Conservation (phyloP, 2,329 filamentous ascomycete species). For the Fusarium compactum region DNA sequence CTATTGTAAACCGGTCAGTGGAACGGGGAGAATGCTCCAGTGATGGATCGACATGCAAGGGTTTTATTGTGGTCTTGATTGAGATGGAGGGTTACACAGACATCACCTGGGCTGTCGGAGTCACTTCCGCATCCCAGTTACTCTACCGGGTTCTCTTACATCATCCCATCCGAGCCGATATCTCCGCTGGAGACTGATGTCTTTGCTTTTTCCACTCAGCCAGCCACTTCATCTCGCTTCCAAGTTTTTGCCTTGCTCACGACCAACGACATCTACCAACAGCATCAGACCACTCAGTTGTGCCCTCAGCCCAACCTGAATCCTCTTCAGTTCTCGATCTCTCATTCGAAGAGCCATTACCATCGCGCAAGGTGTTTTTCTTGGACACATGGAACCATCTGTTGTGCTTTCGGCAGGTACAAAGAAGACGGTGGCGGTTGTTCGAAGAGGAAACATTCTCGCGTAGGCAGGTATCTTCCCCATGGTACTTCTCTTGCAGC, state of each 20-base stretch:
- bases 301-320: neutral
- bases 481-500: neutral
- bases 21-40: neutral
- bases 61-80: neutral
- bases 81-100: neutral
- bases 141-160: neutral
- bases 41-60: neutral
- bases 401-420: neutral
- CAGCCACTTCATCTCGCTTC: neutral
- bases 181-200: neutral
- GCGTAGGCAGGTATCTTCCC: no score
- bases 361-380: neutral
- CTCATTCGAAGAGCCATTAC: accelerated
- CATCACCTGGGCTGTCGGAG: neutral
- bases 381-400: neutral
- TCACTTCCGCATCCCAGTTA: neutral
- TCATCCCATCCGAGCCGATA: neutral
- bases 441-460: neutral
- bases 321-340: neutral
- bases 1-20: no score
- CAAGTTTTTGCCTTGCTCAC: neutral
- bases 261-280: neutral
- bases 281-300: neutral
- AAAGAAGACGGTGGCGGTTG: neutral
- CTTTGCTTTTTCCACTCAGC: neutral